Evolutionary conservation across 2,329 filamentous ascomycete species (phyloP), one percentile per base, ranked within the genome.

Genomic region (Monilinia aucupariae): DNA sequence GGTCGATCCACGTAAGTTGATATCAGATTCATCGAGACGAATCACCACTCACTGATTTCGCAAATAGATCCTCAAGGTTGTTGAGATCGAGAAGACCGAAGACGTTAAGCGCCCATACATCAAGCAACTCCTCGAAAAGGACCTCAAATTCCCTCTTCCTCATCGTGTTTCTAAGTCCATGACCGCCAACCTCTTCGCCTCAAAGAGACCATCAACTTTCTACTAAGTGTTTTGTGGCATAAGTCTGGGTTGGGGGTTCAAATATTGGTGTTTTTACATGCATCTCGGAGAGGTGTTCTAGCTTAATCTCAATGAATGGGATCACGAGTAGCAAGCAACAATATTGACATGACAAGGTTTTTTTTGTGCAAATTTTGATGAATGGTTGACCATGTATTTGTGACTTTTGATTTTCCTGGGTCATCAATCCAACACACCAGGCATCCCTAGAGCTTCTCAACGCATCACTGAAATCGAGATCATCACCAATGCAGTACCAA

Each of bases 21-120:
- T 50, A 64, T 49, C 13, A 20, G 9, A 9, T 30, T 37, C 20
- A 9, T 13, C 13, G 17, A 58, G 37, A 20, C 59, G 45, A 56
- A 25, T 41, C 13, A 15, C 17, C 64, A 51, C 66, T 68, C 62
- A 66, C 55, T 50, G 59, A 58, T 25, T 47, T 10, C 27, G 49
- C 32, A 12, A 63, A 67, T 73, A 97, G 93, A 93, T 99, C 80
- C 91, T 99, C 79, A 96, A 96, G 81, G 93, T 99, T 75, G 89
- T 96, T 76, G 94, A 99, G 84, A 80, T 99, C 76, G 89, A 96
- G 85, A 96, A 96, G 87, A 84, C 81, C 76, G 91, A 92, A 73
- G 91, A 94, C 78, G 83, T 99, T 84, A 94, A 93, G 85, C 91
- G 94, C 80, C 93, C 94, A 72, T 99, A 99, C 88, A 96, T 99